Percentiles rank a stretch among this genome's conserved stretches.
Conservation (phyloP, 2,329 filamentous ascomycete species). For the Colletotrichum theobromicola region DNA sequence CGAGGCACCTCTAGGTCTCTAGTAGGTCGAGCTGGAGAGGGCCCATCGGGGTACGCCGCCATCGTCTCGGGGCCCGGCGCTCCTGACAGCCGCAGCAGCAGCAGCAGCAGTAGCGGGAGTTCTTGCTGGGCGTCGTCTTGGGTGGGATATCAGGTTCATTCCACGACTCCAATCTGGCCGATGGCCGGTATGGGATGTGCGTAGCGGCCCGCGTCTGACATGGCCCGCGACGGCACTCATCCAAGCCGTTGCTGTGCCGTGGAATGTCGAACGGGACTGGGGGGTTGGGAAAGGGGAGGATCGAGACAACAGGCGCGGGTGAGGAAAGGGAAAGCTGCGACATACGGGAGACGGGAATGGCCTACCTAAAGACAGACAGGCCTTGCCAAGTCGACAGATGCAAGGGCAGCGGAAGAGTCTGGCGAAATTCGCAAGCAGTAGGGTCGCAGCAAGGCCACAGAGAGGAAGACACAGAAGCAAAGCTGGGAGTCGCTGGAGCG, state of each 20-base stretch:
- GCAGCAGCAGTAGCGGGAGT: not conserved
- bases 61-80: not conserved
- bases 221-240: not conserved
- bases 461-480: not conserved
- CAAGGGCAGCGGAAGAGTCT: not conserved
- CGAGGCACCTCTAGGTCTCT: not conserved
- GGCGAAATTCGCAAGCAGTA: not conserved
- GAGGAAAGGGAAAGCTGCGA: not conserved
- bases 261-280: not conserved
- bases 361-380: not conserved
- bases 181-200: not conserved
- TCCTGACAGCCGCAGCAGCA: not conserved
- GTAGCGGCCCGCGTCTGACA: not conserved
- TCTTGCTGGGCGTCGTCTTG: not conserved
- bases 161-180: not conserved
- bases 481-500: too few species aligned
- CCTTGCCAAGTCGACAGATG: constrained; percentile 11
- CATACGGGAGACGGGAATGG: not conserved
- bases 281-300: not conserved
- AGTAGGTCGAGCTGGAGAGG: not conserved
- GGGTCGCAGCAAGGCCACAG: not conserved
- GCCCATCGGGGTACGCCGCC: not conserved
- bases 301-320: not conserved
- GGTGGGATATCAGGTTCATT: not conserved
- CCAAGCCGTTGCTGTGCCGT: not conserved